These are phyloP conservation scores for Emmonsia crescens DNA, from an alignment of 2,329 filamentous ascomycete genomes.

Conservation along the genomic window DNA sequence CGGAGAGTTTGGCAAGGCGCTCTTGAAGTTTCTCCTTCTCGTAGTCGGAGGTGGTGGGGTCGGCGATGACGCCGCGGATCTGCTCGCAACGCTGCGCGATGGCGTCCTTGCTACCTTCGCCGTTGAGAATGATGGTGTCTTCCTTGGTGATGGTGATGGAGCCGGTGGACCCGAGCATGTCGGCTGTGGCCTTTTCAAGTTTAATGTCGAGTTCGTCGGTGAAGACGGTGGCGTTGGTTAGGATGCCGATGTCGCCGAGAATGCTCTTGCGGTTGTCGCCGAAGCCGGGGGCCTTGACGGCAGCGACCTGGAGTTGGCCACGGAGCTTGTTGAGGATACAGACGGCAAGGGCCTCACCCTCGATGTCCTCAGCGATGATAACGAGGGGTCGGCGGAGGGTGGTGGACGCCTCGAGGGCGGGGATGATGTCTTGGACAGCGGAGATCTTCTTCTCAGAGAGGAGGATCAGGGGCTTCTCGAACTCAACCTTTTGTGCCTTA, in stretches of 20 bases:
- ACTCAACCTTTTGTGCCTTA: conserved; percentile 98
- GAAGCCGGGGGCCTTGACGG: conserved; percentile 97
- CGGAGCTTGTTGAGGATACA: conserved; percentile 99
- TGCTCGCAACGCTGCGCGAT: conserved; percentile 96
- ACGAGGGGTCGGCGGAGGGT: conserved; percentile 89
- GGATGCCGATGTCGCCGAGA: conserved; percentile 86
- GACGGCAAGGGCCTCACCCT: conserved; percentile 94
- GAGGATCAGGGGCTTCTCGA: conserved; percentile 97
- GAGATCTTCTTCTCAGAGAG: conserved; percentile 99
- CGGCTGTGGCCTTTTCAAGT: conserved; percentile 92
- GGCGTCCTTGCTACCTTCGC: conserved; percentile 85
- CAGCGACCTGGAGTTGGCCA: conserved; percentile 95
- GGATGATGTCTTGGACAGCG: conserved; percentile 96
- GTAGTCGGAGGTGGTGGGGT: conserved; percentile 92
- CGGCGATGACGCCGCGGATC: conserved; percentile 92
- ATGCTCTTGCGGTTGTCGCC: conserved; percentile 99
- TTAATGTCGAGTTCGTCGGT: conserved; percentile 97
- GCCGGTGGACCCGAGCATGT: conserved; percentile 93
- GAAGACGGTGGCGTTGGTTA: conserved; percentile 97
- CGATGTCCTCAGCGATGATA: conserved; percentile 98
- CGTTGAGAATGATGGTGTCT: conserved; percentile 97
- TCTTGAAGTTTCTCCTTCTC: conserved; percentile 99
- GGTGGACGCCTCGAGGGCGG: conserved; percentile 91
- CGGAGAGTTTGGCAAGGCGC: conserved; percentile 97
- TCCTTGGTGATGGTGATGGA: conserved; percentile 99